phyloP scores from a whole-genome alignment of 176 grass and related monocot species.

The Paspalum notatum region DNA sequence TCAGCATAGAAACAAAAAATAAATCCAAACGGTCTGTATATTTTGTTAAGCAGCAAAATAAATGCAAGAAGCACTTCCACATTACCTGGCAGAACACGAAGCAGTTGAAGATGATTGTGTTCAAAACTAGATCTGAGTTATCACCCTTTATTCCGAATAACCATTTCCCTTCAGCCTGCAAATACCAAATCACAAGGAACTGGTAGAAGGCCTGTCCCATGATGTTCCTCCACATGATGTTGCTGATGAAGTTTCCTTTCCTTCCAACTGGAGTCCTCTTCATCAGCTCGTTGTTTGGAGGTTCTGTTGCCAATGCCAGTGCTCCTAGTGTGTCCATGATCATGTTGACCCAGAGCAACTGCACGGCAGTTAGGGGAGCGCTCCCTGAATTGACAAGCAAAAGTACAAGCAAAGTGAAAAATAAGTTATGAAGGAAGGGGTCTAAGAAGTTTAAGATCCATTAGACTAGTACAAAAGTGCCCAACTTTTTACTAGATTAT shows the following conservation, averaged over 20 bases:
- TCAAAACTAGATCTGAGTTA: constrained; percentile 71
- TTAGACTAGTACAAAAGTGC: not conserved
- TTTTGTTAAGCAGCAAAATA: no score
- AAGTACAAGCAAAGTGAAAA: not conserved
- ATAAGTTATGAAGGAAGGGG: not conserved
- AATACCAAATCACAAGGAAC: constrained; percentile 95
- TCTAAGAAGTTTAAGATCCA: not conserved
- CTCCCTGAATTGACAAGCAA: constrained; percentile 53
- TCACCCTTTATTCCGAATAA: constrained; percentile 66
- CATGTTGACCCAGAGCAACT: constrained; percentile 99
- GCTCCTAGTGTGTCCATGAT: constrained; percentile 99
- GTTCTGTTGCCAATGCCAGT: constrained; percentile 91
- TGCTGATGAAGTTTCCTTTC: constrained; percentile 95
- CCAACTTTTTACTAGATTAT: not conserved
- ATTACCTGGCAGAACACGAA: constrained; percentile 97
- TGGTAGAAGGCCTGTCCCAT: constrained; percentile 88
- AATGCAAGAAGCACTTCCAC: not conserved
- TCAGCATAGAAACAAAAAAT: no score
- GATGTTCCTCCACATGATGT: constrained; percentile 97
- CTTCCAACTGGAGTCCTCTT: constrained; percentile 89
- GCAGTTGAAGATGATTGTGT: constrained; percentile 97
- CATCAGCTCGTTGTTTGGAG: constrained; percentile 88
- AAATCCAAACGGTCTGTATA: no score
- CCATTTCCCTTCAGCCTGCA: constrained; percentile 80
- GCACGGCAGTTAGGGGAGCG: constrained; percentile 94